Percentiles rank a stretch among this genome's conserved stretches.
Conservation (phyloP, 352 stramenopile species). For the Pythium rishiriense region DNA sequence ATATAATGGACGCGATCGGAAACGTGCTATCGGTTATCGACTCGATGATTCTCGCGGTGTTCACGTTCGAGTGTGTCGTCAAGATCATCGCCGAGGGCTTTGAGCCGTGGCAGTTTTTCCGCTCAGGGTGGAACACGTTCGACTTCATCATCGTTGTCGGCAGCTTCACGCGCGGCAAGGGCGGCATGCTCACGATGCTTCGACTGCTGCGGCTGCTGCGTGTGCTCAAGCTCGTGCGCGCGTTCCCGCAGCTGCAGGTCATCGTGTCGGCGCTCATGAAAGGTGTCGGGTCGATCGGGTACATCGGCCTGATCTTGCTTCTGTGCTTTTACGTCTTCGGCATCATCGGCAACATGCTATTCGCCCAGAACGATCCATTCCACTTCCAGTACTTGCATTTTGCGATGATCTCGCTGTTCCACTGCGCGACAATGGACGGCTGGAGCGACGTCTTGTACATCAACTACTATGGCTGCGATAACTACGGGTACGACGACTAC, state of each 20-base stretch:
- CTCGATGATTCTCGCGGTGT: slow-evolving; percentile 68
- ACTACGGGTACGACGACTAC: slow-evolving; percentile 78
- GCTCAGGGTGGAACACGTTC: slow-evolving; percentile 77
- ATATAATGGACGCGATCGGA: slow-evolving; percentile 51
- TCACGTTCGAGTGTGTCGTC: slow-evolving; percentile 73
- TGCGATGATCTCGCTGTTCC: slow-evolving; percentile 90
- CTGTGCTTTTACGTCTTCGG: slow-evolving; percentile 92
- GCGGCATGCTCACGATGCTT: slow-evolving; percentile 83
- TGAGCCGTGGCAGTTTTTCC: slow-evolving; percentile 79
- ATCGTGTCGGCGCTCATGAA: slow-evolving; percentile 91
- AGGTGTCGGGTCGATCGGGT: slow-evolving; percentile 84
- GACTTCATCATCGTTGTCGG: slow-evolving; percentile 86
- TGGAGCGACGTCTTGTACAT: slow-evolving; percentile 92
- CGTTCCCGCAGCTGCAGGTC: slow-evolving; percentile 87
- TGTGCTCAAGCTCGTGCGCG: slow-evolving; percentile 86
- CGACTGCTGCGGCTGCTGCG: slow-evolving; percentile 78
- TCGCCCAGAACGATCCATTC: slow-evolving; percentile 85
- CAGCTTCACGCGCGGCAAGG: slow-evolving; percentile 61
- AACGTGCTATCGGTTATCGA: slow-evolving; percentile 51
- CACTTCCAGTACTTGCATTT: slow-evolving; percentile 89
- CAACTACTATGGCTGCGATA: slow-evolving; percentile 88
- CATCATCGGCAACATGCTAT: slow-evolving; percentile 91
- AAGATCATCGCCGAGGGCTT: slow-evolving; percentile 80
- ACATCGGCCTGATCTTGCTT: slow-evolving; percentile 89
- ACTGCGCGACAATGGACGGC: slow-evolving; percentile 85